Percentiles rank a stretch among this genome's conserved stretches.
These are phyloP conservation scores for Thozetella sp. DNA, from an alignment of 495 filamentous ascomycete genomes.

Conservation along the genomic window DNA sequence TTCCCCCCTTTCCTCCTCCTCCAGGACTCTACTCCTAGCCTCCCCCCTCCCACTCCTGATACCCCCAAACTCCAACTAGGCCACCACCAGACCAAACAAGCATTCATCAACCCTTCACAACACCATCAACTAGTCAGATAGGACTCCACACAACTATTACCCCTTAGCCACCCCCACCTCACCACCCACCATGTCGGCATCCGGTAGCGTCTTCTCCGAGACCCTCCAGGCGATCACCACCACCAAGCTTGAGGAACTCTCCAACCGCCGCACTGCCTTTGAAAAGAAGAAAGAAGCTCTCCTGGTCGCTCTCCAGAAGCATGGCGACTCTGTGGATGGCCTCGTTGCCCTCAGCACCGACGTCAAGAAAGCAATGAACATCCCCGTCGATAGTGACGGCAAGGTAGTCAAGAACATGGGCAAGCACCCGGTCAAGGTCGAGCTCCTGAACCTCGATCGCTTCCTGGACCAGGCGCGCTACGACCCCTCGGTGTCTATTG, in stretches of 20 bases:
- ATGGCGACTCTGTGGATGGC: constrained; percentile 27
- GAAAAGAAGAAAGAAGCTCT: constrained; percentile 38
- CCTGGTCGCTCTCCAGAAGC: constrained; percentile 22
- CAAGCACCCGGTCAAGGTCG: constrained; percentile 25
- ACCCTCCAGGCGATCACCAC: constrained; percentile 66
- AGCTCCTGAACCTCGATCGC: constrained; percentile 45
- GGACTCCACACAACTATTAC: too few relatives aligned
- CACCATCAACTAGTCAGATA: too few relatives aligned
- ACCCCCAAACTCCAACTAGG: too few relatives aligned
- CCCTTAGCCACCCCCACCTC: too few relatives aligned
- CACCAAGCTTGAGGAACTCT: constrained; percentile 64
- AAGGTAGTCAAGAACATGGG: constrained; percentile 20
- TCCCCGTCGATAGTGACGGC: constrained; percentile 26
- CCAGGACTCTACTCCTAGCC: too few relatives aligned
- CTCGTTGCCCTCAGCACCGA: constrained; percentile 39
- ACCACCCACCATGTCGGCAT: constrained; percentile 13
- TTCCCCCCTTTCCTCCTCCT: too few relatives aligned
- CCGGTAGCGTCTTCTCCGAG: constrained; percentile 50
- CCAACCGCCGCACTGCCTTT: constrained; percentile 58
- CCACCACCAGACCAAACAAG: too few relatives aligned
- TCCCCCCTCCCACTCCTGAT: too few relatives aligned
- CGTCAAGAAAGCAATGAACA: constrained; percentile 36
- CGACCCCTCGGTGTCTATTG: constrained; percentile 55
- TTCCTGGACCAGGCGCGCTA: constrained; percentile 60
- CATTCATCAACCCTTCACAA: too few relatives aligned